Percentiles rank a stretch among this genome's conserved stretches.
These are phyloP conservation scores for Salix udensis DNA, from an alignment of 345 rosid species.

Conservation along the genomic window DNA sequence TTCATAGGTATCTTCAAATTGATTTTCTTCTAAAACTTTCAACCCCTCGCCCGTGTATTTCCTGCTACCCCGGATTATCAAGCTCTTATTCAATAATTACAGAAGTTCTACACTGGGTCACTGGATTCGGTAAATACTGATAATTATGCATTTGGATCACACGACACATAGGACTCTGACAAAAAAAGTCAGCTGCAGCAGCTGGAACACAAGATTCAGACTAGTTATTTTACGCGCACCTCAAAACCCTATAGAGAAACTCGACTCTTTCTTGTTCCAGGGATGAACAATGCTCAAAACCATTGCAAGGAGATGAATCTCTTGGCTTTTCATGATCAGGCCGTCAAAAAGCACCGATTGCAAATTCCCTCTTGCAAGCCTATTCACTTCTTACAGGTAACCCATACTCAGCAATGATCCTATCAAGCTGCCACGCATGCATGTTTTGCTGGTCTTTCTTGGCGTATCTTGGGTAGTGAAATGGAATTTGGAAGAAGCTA, in stretches of 20 bases:
- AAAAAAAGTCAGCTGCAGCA: neutral
- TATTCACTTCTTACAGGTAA: constrained; percentile 34
- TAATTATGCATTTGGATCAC: no score
- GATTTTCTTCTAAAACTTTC: neutral
- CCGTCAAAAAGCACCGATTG: constrained; percentile 62
- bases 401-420: constrained; percentile 52
- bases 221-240: neutral
- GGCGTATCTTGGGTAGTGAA: no score
- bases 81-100: no score
- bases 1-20: neutral
- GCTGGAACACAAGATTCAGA: neutral
- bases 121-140: no score
- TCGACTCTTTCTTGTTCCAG: neutral
- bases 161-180: no score
- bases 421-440: no score
- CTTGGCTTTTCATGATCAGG: constrained; percentile 3
- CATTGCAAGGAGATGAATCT: neutral
- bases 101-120: no score
- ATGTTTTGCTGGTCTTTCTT: no score
- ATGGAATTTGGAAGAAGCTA: no score
- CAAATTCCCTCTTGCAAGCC: constrained; percentile 42
- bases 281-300: neutral
- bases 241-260: neutral
- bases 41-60: neutral
- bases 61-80: no score